Evolutionary conservation across 768 basidiomycete species (phyloP), one percentile per base, ranked within the genome.

Genomic region (Lentinula lateritia): DNA sequence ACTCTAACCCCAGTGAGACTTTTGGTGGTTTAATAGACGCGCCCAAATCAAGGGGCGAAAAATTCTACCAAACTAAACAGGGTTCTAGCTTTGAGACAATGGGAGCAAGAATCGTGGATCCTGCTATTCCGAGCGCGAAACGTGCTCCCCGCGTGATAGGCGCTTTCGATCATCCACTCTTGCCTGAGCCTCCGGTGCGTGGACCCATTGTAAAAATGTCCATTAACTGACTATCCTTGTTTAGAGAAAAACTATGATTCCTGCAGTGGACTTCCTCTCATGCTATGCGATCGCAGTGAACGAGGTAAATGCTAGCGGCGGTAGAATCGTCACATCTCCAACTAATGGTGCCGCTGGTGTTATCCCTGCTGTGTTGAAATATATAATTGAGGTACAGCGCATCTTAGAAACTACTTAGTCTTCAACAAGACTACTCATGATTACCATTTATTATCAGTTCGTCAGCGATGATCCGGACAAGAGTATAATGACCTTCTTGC

Each of bases 201-300:
- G 52, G 35, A 43, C 34, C 63, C 16, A 5, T 15, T 45, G 52
- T 41, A 52, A 59, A 28, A 60, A 41, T 43, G 62, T 5, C 23
- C 32, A 39, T 2, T 35, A 34, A 20, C 50, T 32, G 18, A 34
- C 45, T 12, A 35, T 34, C 35, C 41, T 65, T 2, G 66, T 61
- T 23, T 59, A 93, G 91, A 83, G 90, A 63, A 90, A 83, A 72
- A 92, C 92, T 8, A 87, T 89, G 66, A 94, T 97, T 55, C 94
- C 94, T 0, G 94, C 93, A 0, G 86, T 98, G 74, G 95, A 98
- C 69, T 95, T 95, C 69, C 76, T 98, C 62, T 91, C 90, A 1
- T 93, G 92, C 63, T 98, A 97, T 72, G 95, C 94, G 2, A 95
- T 95, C 58, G 92, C 93, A 16, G 93, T 95, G 12, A 96, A 96